Percentiles rank a stretch among this genome's conserved stretches.
phyloP scores from a whole-genome alignment of 805 yeast genomes.

The Zygosaccharomyces lentus region DNA sequence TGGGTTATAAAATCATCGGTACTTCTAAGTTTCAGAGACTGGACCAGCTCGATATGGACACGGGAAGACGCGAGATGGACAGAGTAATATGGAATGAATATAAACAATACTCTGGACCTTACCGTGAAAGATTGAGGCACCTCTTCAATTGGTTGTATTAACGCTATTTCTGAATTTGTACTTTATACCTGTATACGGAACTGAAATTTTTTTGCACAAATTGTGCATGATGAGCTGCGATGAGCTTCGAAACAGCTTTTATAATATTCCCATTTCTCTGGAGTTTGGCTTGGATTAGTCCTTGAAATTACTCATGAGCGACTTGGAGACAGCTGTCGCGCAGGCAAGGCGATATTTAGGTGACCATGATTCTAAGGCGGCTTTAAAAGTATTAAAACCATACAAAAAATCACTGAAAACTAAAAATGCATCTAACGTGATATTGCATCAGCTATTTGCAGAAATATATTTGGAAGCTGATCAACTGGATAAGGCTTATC shows the following conservation, averaged over 20 bases:
- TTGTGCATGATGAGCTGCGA: slow-evolving; percentile 11
- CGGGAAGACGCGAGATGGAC: slow-evolving; percentile 82
- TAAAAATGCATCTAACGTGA: slow-evolving; percentile 37
- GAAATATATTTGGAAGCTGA: slow-evolving; percentile 79
- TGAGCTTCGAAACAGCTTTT: slow-evolving; percentile 4
- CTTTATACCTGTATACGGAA: background rate
- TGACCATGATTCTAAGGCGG: slow-evolving; percentile 33
- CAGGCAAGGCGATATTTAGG: slow-evolving; percentile 26
- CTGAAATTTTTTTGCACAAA: slow-evolving; percentile 5
- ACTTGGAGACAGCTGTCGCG: slow-evolving; percentile 13
- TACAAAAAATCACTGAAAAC: slow-evolving; percentile 27
- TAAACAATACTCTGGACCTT: slow-evolving; percentile 35
- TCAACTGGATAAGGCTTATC: slow-evolving; percentile 73
- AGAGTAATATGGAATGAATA: slow-evolving; percentile 79
- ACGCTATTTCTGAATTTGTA: background rate
- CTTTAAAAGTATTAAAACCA: slow-evolving; percentile 35
- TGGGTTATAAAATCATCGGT: slow-evolving; percentile 53
- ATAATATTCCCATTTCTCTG: background rate
- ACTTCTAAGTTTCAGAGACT: slow-evolving; percentile 63
- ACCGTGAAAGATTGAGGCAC: slow-evolving; percentile 29
- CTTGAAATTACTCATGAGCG: slow-evolving; percentile 15
- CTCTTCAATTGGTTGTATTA: slow-evolving; percentile 34
- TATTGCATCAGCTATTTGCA: slow-evolving; percentile 54
- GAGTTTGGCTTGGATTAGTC: background rate
- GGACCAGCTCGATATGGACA: slow-evolving; percentile 74